Evolutionary conservation across 306 rosid species (phyloP), one percentile per base, ranked within the genome.

Genomic region (barrel medic (Medicago truncatula)): DNA sequence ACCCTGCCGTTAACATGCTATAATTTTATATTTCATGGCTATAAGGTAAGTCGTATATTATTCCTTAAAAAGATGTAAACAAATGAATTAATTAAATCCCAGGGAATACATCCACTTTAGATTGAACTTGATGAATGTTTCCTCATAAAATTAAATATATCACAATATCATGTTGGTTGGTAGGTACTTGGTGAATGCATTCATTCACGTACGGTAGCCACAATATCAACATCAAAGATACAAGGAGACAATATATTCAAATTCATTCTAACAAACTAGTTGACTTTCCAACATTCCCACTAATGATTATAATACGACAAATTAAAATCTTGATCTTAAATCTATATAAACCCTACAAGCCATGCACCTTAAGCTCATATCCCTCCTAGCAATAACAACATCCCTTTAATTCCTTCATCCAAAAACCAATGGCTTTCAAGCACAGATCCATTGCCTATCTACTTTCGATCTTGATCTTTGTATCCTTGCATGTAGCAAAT

Each of bases 331-430:
- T 40, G 4, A 0, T 38, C 34, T 71, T 61, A 49, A 49, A 49
- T 49, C 82, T 81, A 83, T 76, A 83, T 77, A 74, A 77, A 16
- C 57, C 50, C 38, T 53, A 23, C 17, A 39, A 69, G 52, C 59
- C 70, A 70, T 57, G 59, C 74, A 70, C 14, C 65, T 49, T 72
- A 49, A 46, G 2, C 18, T 25, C 86, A 74, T 69, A n/a, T n/a
- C 78, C 53, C 53, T 52, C 7, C 53, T 44, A 44, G n/a, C 9
- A 39, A 39, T 21, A 5, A 11, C 2, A 63, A 49, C 56, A 49
- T 1, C 9, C 8, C n/a, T 6, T 49, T 15, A 49, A 9, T 46
- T 36, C 31, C 10, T 71, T 53, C 41, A 12, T 12, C 21, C 49
- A 90, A 65, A 52, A 44, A 44, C n/a, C 50, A 44, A 44, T 44